Percentiles rank a stretch among this genome's conserved stretches.
phyloP scores from a whole-genome alignment of 192 early-diverging fungal species.

The Chytriomyces confervae region DNA sequence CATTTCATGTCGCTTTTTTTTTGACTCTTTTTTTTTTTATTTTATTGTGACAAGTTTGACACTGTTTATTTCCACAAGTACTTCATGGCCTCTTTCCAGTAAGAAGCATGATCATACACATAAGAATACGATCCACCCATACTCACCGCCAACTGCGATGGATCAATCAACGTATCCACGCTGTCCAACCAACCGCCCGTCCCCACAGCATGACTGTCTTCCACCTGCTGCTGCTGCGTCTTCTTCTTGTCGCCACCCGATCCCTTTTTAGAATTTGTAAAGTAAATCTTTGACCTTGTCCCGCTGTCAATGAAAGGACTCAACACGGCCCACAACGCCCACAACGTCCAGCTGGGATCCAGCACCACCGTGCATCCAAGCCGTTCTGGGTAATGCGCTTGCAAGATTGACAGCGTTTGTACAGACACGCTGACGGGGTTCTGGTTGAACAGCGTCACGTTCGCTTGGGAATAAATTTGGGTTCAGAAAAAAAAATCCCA shows the following conservation, averaged over 20 bases:
- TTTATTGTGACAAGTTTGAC: too few species aligned
- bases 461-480: too few species aligned
- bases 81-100: neutral
- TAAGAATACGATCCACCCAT: neutral
- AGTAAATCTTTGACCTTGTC: constrained; percentile 84
- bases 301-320: constrained; percentile 91
- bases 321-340: constrained; percentile 75
- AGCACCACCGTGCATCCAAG: constrained; percentile 62
- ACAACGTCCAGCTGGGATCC: constrained; percentile 85
- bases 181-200: constrained; percentile 5
- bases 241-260: constrained; percentile 31
- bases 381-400: constrained; percentile 87
- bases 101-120: constrained; percentile 6
- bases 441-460: constrained; percentile 72
- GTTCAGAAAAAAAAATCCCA: too few species aligned
- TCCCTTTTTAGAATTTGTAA: constrained; percentile 67
- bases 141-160: neutral
- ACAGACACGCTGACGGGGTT: constrained; percentile 46
- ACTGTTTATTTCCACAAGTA: constrained; percentile 72
- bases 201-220: neutral
- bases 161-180: constrained; percentile 7
- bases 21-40: too few species aligned
- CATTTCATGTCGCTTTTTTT: too few species aligned
- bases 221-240: constrained; percentile 16
- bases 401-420: constrained; percentile 76